These are phyloP conservation scores for Fusarium longipes DNA, from an alignment of 2,329 filamentous ascomycete genomes.

Conservation along the genomic window DNA sequence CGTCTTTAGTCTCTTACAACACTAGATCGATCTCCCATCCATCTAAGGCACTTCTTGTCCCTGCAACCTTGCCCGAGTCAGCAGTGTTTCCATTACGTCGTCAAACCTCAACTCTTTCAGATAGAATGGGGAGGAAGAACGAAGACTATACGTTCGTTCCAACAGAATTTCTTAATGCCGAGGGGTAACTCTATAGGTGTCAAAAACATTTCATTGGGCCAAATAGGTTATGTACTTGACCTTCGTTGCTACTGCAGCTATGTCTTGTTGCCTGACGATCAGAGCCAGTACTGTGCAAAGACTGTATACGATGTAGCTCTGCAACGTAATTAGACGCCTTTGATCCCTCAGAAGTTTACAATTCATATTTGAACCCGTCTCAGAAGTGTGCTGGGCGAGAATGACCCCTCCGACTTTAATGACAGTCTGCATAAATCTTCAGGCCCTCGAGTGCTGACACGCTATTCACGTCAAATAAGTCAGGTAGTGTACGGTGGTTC, in stretches of 20 bases:
- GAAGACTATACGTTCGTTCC: background rate
- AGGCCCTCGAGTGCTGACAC: background rate
- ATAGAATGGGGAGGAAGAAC: background rate
- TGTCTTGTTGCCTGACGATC: background rate
- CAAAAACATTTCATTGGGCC: background rate
- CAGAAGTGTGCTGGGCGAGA: too few species aligned
- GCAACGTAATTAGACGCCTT: background rate
- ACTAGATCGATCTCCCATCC: too few species aligned
- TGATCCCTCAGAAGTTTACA: background rate
- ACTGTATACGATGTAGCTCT: too few species aligned
- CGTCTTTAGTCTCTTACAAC: too few species aligned
- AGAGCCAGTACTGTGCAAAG: background rate
- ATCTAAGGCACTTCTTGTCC: background rate
- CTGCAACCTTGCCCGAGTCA: background rate
- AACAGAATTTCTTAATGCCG: background rate
- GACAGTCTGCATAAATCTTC: too few species aligned
- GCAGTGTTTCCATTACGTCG: background rate
- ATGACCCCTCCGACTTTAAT: too few species aligned
- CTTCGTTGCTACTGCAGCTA: background rate
- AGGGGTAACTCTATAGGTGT: too few species aligned
- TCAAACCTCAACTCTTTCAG: background rate
- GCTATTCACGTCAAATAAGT: too few species aligned
- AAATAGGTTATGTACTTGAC: background rate
- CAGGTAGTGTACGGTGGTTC: too few species aligned
- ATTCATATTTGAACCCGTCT: background rate